Conservation (phyloP, 208 protist species). For the Trypanosoma boissoni region DNA sequence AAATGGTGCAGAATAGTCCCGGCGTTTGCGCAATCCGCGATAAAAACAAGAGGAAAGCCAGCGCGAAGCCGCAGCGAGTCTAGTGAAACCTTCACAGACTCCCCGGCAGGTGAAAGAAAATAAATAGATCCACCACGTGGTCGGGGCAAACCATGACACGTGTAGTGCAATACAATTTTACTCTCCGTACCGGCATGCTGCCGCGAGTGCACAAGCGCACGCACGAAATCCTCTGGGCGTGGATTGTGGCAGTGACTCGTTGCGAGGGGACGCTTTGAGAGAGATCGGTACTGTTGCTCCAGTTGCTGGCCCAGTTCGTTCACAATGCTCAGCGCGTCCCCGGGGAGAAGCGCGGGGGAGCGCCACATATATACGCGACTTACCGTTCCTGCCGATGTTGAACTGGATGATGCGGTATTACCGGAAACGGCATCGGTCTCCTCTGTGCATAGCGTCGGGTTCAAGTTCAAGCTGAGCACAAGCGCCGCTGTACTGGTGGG, state of each 20-base stretch:
- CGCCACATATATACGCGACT: constrained; percentile 71
- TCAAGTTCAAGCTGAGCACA: constrained; percentile 68
- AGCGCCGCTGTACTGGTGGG: constrained; percentile 61
- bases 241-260: constrained; percentile 53
- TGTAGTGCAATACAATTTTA: constrained; percentile 86
- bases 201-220: constrained; percentile 58
- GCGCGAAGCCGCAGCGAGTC: constrained; percentile 54
- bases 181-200: constrained; percentile 47
- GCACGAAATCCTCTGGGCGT: constrained; percentile 45
- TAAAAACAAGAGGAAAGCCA: constrained; percentile 76
- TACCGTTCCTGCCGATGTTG: neutral
- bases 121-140: constrained; percentile 50
- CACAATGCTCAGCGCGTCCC: constrained; percentile 48
- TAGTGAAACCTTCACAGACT: constrained; percentile 31
- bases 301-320: constrained; percentile 55
- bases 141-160: constrained; percentile 58
- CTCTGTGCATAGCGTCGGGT: constrained; percentile 40
- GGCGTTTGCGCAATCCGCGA: constrained; percentile 81
- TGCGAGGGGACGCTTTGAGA: constrained; percentile 60
- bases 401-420: too few species aligned
- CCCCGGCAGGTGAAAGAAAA: constrained; percentile 31
- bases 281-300: constrained; percentile 63
- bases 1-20: constrained; percentile 62
- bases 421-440: constrained; percentile 31
- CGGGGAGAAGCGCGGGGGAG: constrained; percentile 59